These are phyloP conservation scores for Metarhizium album DNA, from an alignment of 2,329 filamentous ascomycete genomes.

Conservation along the genomic window DNA sequence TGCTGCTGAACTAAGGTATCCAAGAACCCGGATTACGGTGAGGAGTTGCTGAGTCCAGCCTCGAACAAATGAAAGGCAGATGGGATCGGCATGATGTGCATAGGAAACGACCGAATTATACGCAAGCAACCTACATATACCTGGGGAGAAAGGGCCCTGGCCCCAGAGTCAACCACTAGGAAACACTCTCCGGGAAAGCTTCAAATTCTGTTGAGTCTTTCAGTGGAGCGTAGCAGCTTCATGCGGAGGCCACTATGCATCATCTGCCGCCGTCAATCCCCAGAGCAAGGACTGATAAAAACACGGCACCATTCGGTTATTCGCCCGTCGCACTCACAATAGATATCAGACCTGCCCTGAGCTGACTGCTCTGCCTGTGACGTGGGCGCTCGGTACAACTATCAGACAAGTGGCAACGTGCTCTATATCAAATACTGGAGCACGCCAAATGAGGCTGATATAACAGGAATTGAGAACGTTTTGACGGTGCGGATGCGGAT, in stretches of 20 bases:
- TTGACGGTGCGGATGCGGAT: not conserved
- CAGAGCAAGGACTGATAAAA: not conserved
- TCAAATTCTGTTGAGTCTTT: not conserved
- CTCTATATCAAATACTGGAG: not conserved
- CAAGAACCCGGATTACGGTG: slow-evolving; percentile 9
- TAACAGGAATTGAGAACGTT: not conserved
- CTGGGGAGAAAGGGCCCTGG: not conserved
- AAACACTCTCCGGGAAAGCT: not conserved
- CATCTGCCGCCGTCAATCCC: slow-evolving; percentile 1
- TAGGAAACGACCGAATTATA: not conserved
- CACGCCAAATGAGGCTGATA: not conserved
- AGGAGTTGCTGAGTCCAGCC: slow-evolving; percentile 12
- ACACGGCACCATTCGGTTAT: not conserved
- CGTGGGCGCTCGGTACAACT: not conserved
- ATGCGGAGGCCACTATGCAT: not conserved
- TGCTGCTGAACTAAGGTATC: slow-evolving; percentile 19
- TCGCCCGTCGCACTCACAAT: not conserved
- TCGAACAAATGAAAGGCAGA: slow-evolving; percentile 19
- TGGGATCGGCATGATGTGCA: slow-evolving; percentile 14
- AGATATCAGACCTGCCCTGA: not conserved
- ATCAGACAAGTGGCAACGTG: not conserved
- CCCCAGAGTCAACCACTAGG: not conserved
- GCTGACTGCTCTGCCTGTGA: not conserved
- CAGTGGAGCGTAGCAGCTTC: not conserved
- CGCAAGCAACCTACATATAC: not conserved